Base-by-base conservation (phyloP, 2,329 filamentous ascomycete genomes). In the Monilinia fructigena region DNA sequence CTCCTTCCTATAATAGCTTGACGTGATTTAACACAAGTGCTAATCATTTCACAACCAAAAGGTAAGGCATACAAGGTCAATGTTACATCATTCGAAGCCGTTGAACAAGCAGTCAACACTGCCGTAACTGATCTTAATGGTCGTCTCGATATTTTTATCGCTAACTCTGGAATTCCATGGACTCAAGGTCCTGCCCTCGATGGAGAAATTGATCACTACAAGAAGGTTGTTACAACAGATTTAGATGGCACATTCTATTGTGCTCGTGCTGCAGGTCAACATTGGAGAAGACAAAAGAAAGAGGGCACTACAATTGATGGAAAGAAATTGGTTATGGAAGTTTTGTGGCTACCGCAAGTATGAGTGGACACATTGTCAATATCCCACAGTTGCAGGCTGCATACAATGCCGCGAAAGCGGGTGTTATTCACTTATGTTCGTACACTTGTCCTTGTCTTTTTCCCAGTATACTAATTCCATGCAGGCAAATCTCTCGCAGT, bases 211-310 rank as follows among this genome's bases (percentile, higher is more conserved):
- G 83, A 86, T 23, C 84, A 86, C 72, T 91, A 90, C 79, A 82
- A 82, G 60, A 84, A 86, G 68, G 88, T 94, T 50, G 82, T 92
- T 71, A 79, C 82, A 56, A 89, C 89, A 60, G 90, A 95, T 76
- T 78, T 94, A 18, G 89, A 92, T 76, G 89, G 89, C 61, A 89
- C 89, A 50, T 92, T 90, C 79, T 94, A 91, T 82, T 91, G 87
- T 74, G 90, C 90, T 48, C 85, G 84, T 72, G 87, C 86, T 0
- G 90, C 89, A 0, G 90, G 87, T 10, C 79, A 82, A 60, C 86
- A 91, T 76, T 94, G 89, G 81, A 80, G 87, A 56, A 81, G 88
- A 38, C 89, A 93, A 76, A 89, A 89, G 80, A 79, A 83, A 67
- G 86, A 91, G 75, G 85, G 86, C 28, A 88, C 86, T 0, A 85